A percentile compares a stretch with the other conserved stretches of the same genome.
Conservation (phyloP, 257 asterid genomes). For the Salvia miltiorrhiza region DNA sequence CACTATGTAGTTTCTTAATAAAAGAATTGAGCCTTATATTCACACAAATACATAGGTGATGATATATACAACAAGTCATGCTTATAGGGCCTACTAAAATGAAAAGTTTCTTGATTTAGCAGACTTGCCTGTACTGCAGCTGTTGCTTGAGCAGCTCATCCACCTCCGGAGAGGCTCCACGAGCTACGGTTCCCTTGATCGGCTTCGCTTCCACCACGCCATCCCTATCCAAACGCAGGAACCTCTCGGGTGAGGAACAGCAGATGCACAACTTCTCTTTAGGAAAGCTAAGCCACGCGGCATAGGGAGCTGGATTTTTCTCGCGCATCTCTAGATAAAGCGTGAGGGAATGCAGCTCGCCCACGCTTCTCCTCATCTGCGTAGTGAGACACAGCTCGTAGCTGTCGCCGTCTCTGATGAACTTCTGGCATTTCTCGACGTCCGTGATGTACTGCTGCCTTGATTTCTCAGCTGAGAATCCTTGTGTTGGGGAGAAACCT, state of each 20-base stretch:
- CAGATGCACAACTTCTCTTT: conserved; percentile 61
- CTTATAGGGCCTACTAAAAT: no score
- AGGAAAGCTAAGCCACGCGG: conserved; percentile 93
- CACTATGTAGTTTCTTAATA: no score
- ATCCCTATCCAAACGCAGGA: conserved; percentile 68
- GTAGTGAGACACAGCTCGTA: conserved; percentile 91
- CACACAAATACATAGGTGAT: no score
- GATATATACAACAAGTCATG: no score
- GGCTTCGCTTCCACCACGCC: conserved; percentile 95
- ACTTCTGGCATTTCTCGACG: conserved; percentile 65
- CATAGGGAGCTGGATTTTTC: conserved; percentile 91
- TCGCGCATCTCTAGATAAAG: conserved; percentile 73
- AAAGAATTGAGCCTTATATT: no score
- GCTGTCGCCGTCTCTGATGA: conserved; percentile 84
- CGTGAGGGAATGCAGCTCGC: conserved; percentile 52
- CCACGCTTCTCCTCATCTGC: conserved; percentile 60
- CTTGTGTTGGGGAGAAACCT: conserved; percentile 24
- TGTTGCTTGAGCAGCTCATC: conserved; percentile 69
- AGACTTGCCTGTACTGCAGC: conserved; percentile 67
- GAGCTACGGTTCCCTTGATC: conserved; percentile 92
- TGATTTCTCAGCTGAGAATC: conserved; percentile 68
- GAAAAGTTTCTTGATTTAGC: not conserved
- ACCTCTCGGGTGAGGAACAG: conserved; percentile 97
- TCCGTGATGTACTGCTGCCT: conserved; percentile 72
- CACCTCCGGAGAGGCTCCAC: conserved; percentile 65